Evolutionary conservation across 75 land plant genomes (phyloP).

Genomic region (Picea glauca): DNA sequence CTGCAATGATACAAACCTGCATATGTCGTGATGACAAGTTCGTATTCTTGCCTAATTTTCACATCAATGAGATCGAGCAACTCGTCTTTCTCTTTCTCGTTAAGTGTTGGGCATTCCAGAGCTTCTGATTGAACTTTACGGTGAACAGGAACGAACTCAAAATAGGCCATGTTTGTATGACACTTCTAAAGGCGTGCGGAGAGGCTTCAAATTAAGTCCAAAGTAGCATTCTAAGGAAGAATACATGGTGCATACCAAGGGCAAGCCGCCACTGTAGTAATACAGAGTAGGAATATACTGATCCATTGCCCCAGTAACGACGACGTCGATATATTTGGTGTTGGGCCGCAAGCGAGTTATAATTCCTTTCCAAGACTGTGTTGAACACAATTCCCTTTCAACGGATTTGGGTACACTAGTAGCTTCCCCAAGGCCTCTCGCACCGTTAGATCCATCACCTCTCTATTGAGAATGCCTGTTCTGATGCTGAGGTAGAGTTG

Average conservation of each 20-base stretch:
- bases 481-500: constrained; percentile 57
- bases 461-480: not conserved
- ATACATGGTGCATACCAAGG: constrained; percentile 75
- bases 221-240: constrained; percentile 79
- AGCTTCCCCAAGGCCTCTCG: constrained; percentile 32
- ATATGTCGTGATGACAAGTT: constrained; percentile 64
- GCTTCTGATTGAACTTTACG: not conserved
- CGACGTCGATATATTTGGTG: constrained; percentile 65
- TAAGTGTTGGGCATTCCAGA: not conserved
- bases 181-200: constrained; percentile 51
- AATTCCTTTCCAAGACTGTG: too few species aligned
- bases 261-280: constrained; percentile 63
- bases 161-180: constrained; percentile 13
- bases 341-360: not conserved
- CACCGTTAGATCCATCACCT: not conserved
- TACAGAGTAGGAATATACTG: constrained; percentile 73
- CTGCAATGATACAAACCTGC: constrained; percentile 70
- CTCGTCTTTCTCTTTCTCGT: not conserved
- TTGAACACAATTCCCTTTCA: too few species aligned
- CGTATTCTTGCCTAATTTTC: constrained; percentile 55
- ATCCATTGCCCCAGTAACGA: constrained; percentile 74
- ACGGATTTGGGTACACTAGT: not conserved
- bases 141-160: constrained; percentile 67
- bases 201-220: constrained; percentile 68
- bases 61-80: constrained; percentile 48